phyloP scores from a whole-genome alignment of 305 asterid species.

The Fraxinus dipetala region DNA sequence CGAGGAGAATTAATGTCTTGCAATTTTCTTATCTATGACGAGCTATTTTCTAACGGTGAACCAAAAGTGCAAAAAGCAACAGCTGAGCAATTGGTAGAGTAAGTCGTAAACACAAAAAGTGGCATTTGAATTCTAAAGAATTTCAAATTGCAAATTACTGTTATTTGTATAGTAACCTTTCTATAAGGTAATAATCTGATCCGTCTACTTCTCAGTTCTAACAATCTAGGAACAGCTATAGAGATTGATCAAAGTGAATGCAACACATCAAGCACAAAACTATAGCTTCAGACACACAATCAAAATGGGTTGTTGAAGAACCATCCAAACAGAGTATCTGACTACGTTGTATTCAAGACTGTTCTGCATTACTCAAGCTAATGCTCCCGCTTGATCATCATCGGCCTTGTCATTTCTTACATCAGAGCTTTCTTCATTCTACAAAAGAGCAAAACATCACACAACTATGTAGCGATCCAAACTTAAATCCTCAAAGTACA shows the following conservation, averaged over 20 bases:
- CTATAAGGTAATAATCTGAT: background rate
- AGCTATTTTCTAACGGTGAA: background rate
- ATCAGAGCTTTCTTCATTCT: constrained; percentile 23
- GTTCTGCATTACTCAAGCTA: constrained; percentile 13
- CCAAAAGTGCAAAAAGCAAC: background rate
- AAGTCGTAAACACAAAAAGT: background rate
- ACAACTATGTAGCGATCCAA: background rate
- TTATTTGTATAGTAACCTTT: background rate
- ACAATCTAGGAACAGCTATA: background rate
- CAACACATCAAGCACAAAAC: background rate
- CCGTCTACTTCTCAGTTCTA: background rate
- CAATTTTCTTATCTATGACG: background rate
- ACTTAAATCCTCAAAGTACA: background rate
- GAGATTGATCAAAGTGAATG: background rate
- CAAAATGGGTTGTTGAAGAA: background rate
- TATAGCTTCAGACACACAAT: background rate
- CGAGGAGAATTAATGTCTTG: background rate
- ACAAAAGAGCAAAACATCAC: constrained; percentile 17
- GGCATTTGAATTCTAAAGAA: background rate
- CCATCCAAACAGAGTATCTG: background rate
- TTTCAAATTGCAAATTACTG: background rate
- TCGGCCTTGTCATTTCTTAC: constrained; percentile 21
- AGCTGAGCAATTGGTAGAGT: background rate
- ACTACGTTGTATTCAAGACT: background rate
- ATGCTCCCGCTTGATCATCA: constrained; percentile 25